Evolutionary conservation across 768 basidiomycete genomes (phyloP), one percentile per base, ranked within the genome.

Genomic region (Naganishia vishniacii): DNA sequence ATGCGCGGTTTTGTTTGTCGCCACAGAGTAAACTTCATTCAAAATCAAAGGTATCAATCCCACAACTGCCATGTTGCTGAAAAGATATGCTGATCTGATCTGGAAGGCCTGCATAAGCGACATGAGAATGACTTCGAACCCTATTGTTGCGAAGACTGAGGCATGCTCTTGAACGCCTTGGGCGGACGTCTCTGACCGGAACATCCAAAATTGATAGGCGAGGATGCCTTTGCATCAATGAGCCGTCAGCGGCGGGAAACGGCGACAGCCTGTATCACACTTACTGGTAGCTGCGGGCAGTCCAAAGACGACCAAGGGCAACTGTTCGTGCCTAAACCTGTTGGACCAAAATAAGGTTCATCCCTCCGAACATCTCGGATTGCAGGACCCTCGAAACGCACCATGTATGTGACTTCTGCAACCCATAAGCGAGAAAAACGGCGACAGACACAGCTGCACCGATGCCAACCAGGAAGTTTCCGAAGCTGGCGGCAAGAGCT

Each of bases 401-500:
- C 74, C 92, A 97, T 70, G 88, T 88, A 83, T 94, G 83, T 0
- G 84, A 81, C 75, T 83, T 86, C 8, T 83, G 81, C 23, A 91
- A 73, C 0, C 84, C 82, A 4, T 74, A 72, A 28, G 78, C 75
- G 85, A 94, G 87, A 13, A 89, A 63, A 1, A 84, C 71, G 0
- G 93, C 94, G 0, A 88, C 81, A 0, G 82, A 64, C 68, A 94
- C 92, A 0, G 88, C 85, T 0, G 81, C 79, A 0, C 87, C 56
- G 3, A 89, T 32, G 0, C 85, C 83, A 0, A 85, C 86, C 1
- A 84, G 56, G 25, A 86, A 46, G 2, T 84, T 84, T 3, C 77
- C 75, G 34, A 80, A 18, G 4, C 87, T 79, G 0, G 85, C 85
- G 0, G 80, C 66, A 9, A 80, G 59, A 13, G 84, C 85, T 23